These are phyloP conservation scores for Taiozyma sp. DNA, from an alignment of 1,139 yeast genomes.

Conservation along the genomic window DNA sequence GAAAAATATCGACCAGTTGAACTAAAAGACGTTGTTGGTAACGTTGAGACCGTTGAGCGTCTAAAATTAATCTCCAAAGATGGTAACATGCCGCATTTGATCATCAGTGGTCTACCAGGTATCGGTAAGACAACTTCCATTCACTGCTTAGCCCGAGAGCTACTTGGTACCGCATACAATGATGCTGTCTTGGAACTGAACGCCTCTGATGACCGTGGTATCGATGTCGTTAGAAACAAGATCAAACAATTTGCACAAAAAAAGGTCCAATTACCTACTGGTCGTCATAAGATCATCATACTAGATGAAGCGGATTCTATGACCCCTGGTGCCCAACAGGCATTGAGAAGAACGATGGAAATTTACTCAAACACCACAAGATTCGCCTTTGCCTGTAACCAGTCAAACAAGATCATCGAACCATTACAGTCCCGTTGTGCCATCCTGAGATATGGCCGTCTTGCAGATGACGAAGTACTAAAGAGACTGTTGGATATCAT, in stretches of 20 bases:
- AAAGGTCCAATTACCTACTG: slow-evolving; percentile 69
- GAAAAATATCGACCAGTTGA: slow-evolving; percentile 87
- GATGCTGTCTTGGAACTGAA: slow-evolving; percentile 91
- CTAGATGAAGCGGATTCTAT: slow-evolving; percentile 97
- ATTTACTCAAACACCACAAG: slow-evolving; percentile 90
- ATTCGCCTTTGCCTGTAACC: slow-evolving; percentile 97
- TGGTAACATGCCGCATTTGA: slow-evolving; percentile 97
- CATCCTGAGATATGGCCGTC: slow-evolving; percentile 75
- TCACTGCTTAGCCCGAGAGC: slow-evolving; percentile 82
- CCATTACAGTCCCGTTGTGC: slow-evolving; percentile 98
- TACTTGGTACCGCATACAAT: slow-evolving; percentile 67
- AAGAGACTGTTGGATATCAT: slow-evolving; percentile 71
- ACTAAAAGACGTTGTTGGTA: slow-evolving; percentile 87
- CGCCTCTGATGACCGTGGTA: slow-evolving; percentile 97
- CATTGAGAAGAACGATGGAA: slow-evolving; percentile 96
- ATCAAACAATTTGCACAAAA: slow-evolving; percentile 96
- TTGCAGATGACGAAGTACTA: slow-evolving; percentile 82
- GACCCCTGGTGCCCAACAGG: slow-evolving; percentile 99
- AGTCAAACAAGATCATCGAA: slow-evolving; percentile 89
- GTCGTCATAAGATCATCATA: slow-evolving; percentile 82
- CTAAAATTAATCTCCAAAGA: slow-evolving; percentile 80
- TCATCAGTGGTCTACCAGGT: slow-evolving; percentile 92
- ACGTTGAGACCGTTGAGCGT: slow-evolving; percentile 83
- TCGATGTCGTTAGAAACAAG: slow-evolving; percentile 87
- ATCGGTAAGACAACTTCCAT: slow-evolving; percentile 95